Conservation (phyloP, 108 stramenopile genomes). For the Aurantiochytrium sp. region DNA sequence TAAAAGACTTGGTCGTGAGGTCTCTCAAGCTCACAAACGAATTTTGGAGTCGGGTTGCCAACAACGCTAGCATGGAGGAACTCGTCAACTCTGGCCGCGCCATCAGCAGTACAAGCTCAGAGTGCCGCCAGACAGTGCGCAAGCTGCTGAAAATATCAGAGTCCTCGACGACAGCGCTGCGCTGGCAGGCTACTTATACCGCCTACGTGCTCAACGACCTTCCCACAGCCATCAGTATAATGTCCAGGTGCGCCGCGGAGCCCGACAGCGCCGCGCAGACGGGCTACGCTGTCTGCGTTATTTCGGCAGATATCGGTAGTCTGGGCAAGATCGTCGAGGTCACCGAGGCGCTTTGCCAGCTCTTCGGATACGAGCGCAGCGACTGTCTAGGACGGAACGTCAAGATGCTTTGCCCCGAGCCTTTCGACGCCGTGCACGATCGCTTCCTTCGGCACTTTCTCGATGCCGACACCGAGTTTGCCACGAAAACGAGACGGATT, state of each 20-base stretch:
- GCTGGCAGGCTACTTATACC: background rate
- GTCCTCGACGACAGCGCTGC: background rate
- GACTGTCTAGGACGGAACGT: background rate
- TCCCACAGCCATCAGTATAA: background rate
- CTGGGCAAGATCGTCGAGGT: background rate
- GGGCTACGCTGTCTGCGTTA: background rate
- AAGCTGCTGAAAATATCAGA: background rate
- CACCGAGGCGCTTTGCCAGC: background rate
- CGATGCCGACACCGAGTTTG: background rate
- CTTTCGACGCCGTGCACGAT: background rate
- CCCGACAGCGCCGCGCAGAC: background rate
- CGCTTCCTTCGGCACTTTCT: background rate
- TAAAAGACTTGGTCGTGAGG: background rate
- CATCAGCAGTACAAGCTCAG: background rate
- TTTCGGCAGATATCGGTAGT: background rate
- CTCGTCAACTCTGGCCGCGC: background rate
- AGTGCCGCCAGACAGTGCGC: background rate
- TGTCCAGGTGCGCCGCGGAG: background rate
- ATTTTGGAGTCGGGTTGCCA: background rate
- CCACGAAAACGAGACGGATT: background rate
- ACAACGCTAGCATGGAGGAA: background rate
- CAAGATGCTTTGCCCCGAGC: background rate
- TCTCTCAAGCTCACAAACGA: background rate
- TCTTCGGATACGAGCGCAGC: background rate
- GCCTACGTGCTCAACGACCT: background rate